Conservation (phyloP, 306 rosid genomes). For the Rosa rugosa region DNA sequence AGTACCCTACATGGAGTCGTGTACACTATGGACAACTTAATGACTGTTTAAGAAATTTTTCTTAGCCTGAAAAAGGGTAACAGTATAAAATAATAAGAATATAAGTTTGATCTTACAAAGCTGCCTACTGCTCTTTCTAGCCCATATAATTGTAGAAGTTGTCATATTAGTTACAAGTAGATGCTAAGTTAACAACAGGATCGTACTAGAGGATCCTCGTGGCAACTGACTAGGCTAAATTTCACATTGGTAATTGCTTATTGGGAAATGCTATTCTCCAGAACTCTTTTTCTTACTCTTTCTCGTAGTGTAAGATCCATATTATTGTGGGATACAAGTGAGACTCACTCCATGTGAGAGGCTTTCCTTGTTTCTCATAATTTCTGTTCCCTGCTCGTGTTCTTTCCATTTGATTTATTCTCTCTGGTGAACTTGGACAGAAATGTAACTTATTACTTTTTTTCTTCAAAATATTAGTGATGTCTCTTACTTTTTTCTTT, state of each 20-base stretch:
- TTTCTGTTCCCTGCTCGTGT: neutral
- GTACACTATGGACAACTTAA: neutral
- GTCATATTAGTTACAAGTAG: neutral
- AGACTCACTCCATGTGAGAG: neutral
- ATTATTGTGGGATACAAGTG: neutral
- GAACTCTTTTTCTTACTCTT: neutral
- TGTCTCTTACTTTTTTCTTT: neutral
- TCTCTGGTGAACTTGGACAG: neutral
- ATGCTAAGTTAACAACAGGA: neutral
- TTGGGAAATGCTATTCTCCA: neutral
- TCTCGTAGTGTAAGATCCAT: constrained; percentile 6
- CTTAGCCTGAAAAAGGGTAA: neutral
- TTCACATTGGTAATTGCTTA: neutral
- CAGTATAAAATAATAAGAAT: neutral
- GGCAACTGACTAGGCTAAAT: neutral
- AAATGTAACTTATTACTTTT: neutral
- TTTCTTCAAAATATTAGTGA: neutral
- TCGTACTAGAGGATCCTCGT: neutral
- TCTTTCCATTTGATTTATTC: neutral
- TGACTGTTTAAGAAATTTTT: neutral
- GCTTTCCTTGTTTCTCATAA: neutral
- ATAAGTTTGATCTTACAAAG: neutral
- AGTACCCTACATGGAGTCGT: neutral
- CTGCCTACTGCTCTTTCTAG: neutral
- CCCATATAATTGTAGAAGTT: neutral